Conservation (phyloP, 306 rosid genomes). For the Corylus avellana region DNA sequence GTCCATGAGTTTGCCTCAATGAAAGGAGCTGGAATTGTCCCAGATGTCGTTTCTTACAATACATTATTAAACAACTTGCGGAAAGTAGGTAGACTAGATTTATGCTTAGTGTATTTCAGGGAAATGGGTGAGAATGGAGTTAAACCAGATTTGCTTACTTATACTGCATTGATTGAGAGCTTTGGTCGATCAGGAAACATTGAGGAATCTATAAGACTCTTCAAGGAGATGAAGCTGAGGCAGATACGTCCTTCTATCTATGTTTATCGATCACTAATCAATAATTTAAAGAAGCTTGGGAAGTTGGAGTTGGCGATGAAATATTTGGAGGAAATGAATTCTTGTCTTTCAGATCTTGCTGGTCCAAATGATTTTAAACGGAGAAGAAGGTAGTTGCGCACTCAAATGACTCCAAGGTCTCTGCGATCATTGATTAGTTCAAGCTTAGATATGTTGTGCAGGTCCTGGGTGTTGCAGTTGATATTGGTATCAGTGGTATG, state of each 20-base stretch:
- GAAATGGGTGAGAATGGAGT: slow-evolving; percentile 67
- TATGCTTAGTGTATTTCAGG: slow-evolving; percentile 53
- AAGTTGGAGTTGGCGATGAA: slow-evolving; percentile 60
- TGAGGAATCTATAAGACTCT: slow-evolving; percentile 61
- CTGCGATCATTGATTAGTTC: background rate
- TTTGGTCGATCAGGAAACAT: slow-evolving; percentile 68
- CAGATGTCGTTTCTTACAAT: slow-evolving; percentile 70
- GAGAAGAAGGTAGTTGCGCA: slow-evolving; percentile 35
- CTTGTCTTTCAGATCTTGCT: slow-evolving; percentile 46
- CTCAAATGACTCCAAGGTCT: background rate
- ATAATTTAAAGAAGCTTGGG: slow-evolving; percentile 55
- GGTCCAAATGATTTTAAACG: slow-evolving; percentile 54
- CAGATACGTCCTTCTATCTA: slow-evolving; percentile 56
- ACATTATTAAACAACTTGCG: slow-evolving; percentile 62
- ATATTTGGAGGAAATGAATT: slow-evolving; percentile 66
- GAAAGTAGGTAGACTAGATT: slow-evolving; percentile 67
- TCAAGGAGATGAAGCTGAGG: slow-evolving; percentile 66
- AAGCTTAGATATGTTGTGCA: background rate
- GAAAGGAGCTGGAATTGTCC: slow-evolving; percentile 56
- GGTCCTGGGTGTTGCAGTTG: background rate
- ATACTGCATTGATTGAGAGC: slow-evolving; percentile 64
- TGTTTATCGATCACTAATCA: slow-evolving; percentile 53
- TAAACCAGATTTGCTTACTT: slow-evolving; percentile 73
- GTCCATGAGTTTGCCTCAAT: slow-evolving; percentile 49
- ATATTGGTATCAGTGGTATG: slow-evolving; percentile 3